Conservation (phyloP, 2,329 filamentous ascomycete genomes). For the Aspergillus tanneri region DNA sequence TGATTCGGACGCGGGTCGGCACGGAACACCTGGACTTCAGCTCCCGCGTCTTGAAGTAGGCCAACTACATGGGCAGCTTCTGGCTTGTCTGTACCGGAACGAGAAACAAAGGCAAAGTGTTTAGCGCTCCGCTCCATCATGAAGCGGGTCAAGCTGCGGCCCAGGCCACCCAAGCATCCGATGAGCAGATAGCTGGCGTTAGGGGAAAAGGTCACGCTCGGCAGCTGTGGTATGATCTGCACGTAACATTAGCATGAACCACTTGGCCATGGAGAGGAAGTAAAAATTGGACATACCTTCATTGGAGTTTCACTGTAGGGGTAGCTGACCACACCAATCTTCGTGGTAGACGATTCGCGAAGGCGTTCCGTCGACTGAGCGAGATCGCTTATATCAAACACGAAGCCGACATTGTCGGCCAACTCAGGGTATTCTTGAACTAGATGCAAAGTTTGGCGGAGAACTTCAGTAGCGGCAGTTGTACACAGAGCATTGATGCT, state of each 20-base stretch:
- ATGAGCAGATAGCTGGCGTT: conserved; percentile 54
- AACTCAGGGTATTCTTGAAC: too few species aligned
- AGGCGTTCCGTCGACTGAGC: too few species aligned
- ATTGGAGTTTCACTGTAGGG: too few species aligned
- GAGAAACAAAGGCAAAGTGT: conserved; percentile 49
- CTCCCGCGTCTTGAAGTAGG: conserved; percentile 2
- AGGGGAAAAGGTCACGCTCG: background rate
- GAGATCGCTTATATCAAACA: too few species aligned
- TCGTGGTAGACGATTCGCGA: too few species aligned
- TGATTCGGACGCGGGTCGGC: conserved; percentile 5
- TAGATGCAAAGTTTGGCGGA: background rate
- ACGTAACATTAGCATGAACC: too few species aligned
- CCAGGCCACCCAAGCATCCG: conserved; percentile 58
- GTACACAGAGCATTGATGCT: background rate
- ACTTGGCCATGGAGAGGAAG: too few species aligned
- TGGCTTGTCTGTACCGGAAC: conserved; percentile 32
- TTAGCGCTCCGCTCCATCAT: conserved; percentile 15
- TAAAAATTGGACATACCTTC: too few species aligned
- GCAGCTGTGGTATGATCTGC: background rate
- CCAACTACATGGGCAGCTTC: conserved; percentile 5
- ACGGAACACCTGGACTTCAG: conserved; percentile 5
- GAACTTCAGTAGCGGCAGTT: background rate
- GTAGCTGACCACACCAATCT: too few species aligned
- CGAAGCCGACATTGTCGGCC: too few species aligned
- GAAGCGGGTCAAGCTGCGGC: conserved; percentile 39